A percentile compares a stretch with the other conserved stretches of the same genome.
Conservation (phyloP, 306 rosid genomes). For the Urtica urens region DNA sequence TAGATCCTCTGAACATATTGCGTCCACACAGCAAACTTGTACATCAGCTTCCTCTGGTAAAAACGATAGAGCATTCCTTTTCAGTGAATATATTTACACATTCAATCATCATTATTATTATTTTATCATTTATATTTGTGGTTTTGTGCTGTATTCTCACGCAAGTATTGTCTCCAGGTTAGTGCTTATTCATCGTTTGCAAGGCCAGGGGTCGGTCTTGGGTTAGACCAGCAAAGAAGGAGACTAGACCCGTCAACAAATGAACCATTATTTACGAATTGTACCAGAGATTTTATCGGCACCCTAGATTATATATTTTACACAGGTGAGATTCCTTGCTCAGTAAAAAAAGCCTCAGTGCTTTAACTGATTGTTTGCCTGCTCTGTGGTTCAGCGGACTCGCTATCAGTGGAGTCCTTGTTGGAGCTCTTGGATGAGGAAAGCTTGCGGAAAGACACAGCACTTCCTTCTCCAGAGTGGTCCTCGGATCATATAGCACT, state of each 20-base stretch:
- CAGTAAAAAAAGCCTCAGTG: neutral
- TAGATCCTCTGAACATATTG: constrained; percentile 83
- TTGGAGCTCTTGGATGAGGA: constrained; percentile 96
- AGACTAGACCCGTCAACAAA: constrained; percentile 67
- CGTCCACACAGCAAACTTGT: constrained; percentile 85
- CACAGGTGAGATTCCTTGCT: constrained; percentile 43
- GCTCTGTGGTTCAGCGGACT: constrained; percentile 63
- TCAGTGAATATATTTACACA: neutral
- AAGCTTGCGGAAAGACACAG: constrained; percentile 93
- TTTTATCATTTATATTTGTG: neutral
- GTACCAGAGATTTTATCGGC: constrained; percentile 90
- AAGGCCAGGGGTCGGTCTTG: constrained; percentile 52
- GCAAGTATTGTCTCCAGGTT: constrained; percentile 37
- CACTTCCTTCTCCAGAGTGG: constrained; percentile 99
- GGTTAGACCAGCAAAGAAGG: constrained; percentile 67
- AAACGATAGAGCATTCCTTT: constrained; percentile 3
- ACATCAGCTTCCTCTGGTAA: constrained; percentile 94
- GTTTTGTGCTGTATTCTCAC: constrained; percentile 1
- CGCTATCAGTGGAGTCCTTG: constrained; percentile 79
- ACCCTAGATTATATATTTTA: constrained; percentile 96
- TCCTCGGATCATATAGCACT: constrained; percentile 98
- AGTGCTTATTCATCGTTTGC: constrained; percentile 91
- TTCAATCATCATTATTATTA: too few relatives aligned
- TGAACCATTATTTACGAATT: constrained; percentile 86
- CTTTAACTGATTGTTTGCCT: neutral